These are phyloP conservation scores for Colletotrichum brevisporum DNA, from an alignment of 2,329 filamentous ascomycete genomes.

Conservation along the genomic window DNA sequence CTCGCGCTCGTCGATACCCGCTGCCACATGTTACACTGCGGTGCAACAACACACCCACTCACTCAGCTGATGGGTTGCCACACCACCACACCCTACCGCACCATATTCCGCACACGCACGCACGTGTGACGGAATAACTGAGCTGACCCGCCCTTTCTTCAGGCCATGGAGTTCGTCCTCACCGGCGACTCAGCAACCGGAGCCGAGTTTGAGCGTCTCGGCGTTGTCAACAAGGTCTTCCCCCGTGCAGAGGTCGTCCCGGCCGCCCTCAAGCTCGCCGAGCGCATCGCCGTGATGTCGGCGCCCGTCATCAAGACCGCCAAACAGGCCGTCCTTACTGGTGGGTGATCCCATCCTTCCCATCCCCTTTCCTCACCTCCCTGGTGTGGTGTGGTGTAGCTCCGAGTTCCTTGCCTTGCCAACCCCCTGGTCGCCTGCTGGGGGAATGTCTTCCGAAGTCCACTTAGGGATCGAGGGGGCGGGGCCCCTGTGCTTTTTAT, in stretches of 20 bases:
- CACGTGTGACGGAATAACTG: neutral
- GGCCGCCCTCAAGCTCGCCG: constrained; percentile 54
- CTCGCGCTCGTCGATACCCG: constrained; percentile 42
- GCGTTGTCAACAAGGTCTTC: constrained; percentile 56
- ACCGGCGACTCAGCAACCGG: constrained; percentile 56
- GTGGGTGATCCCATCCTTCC: constrained; percentile 45
- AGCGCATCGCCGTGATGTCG: constrained; percentile 56
- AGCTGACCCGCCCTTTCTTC: constrained; percentile 16
- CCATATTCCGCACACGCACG: neutral
- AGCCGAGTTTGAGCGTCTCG: constrained; percentile 54
- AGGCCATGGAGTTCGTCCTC: constrained; percentile 63
- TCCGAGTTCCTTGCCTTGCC: too few species aligned
- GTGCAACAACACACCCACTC: neutral
- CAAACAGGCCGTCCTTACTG: constrained; percentile 59
- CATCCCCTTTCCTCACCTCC: neutral
- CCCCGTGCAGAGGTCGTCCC: constrained; percentile 52
- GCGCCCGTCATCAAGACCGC: constrained; percentile 56
- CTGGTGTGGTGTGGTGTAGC: too few species aligned
- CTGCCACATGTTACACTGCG: neutral
- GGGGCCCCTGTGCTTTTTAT: constrained; percentile 4
- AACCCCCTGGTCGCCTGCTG: neutral
- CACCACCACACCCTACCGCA: too few species aligned
- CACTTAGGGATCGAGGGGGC: constrained; percentile 10
- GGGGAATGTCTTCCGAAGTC: neutral
- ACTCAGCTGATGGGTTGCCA: neutral